Conservation (phyloP, 83 land plant genomes). For the Diphasiastrum complanatum region DNA sequence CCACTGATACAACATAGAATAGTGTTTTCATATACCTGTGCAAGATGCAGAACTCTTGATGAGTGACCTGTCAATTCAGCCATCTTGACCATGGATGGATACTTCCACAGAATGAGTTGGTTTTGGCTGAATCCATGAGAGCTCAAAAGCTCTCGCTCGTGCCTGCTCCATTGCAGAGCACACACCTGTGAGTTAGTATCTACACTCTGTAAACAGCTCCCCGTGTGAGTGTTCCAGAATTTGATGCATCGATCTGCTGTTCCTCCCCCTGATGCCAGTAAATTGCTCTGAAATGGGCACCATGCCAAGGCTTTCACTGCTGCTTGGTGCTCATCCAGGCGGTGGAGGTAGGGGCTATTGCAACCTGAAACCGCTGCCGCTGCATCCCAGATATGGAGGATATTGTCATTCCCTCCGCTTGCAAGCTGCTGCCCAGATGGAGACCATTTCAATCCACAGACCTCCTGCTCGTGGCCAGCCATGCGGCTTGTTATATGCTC, state of each 20-base stretch:
- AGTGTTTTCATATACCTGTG: constrained; percentile 2
- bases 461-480: constrained; percentile 49
- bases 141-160: constrained; percentile 12
- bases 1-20: neutral
- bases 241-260: constrained; percentile 52
- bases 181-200: constrained; percentile 13
- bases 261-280: constrained; percentile 79
- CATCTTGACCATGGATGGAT: constrained; percentile 19
- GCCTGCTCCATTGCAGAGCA: constrained; percentile 16
- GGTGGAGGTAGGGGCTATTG: constrained; percentile 46
- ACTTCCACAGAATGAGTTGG: constrained; percentile 16
- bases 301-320: constrained; percentile 78
- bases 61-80: constrained; percentile 12
- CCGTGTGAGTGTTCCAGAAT: constrained; percentile 78
- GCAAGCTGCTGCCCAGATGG: constrained; percentile 35
- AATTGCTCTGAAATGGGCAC: constrained; percentile 77
- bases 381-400: constrained; percentile 67
- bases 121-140: constrained; percentile 18
- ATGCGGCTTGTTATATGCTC: constrained; percentile 28
- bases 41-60: constrained; percentile 8
- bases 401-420: constrained; percentile 27
- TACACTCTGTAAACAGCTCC: constrained; percentile 34
- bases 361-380: constrained; percentile 27
- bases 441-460: constrained; percentile 58
- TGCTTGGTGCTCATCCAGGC: constrained; percentile 62